A percentile compares a stretch with the other conserved stretches of the same genome.
Conservation (phyloP, 2,329 filamentous ascomycete species). For the Colletotrichum spinosum region DNA sequence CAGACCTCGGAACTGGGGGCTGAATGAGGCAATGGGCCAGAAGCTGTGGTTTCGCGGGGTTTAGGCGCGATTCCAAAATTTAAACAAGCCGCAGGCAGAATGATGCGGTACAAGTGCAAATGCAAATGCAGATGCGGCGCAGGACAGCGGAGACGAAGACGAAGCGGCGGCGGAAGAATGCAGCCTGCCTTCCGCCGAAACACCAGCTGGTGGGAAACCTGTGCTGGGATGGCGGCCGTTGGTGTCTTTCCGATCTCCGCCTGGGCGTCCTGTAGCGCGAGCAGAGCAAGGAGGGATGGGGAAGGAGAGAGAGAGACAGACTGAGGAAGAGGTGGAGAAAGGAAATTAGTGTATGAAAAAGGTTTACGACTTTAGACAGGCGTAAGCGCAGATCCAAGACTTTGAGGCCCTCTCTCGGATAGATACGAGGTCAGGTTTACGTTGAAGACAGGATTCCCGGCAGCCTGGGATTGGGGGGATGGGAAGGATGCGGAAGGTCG, state of each 20-base stretch:
- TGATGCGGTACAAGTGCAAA: background rate
- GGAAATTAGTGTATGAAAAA: background rate
- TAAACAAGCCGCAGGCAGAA: conserved; percentile 13
- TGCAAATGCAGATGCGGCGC: background rate
- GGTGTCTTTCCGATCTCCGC: conserved; percentile 22
- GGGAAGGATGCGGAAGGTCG: conserved; percentile 16
- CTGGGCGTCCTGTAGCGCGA: conserved; percentile 23
- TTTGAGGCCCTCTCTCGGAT: conserved; percentile 3
- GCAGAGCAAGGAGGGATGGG: conserved; percentile 7
- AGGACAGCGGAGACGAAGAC: conserved; percentile 1
- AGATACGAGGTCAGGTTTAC: conserved; percentile 7
- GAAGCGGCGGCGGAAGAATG: conserved; percentile 28
- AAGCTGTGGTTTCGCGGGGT: conserved; percentile 12
- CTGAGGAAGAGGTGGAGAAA: conserved; percentile 11
- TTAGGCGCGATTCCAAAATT: conserved; percentile 28
- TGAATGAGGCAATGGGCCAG: conserved; percentile 32
- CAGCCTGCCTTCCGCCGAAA: conserved; percentile 31
- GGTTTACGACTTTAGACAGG: background rate
- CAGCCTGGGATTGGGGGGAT: conserved; percentile 23
- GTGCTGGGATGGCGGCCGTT: conserved; percentile 6
- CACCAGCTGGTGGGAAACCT: conserved; percentile 18
- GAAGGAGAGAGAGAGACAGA: background rate
- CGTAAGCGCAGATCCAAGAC: conserved; percentile 3
- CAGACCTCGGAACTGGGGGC: conserved; percentile 24
- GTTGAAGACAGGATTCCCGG: conserved; percentile 30